Conservation (phyloP, 1,139 yeast genomes). For the Pichia sp. region DNA sequence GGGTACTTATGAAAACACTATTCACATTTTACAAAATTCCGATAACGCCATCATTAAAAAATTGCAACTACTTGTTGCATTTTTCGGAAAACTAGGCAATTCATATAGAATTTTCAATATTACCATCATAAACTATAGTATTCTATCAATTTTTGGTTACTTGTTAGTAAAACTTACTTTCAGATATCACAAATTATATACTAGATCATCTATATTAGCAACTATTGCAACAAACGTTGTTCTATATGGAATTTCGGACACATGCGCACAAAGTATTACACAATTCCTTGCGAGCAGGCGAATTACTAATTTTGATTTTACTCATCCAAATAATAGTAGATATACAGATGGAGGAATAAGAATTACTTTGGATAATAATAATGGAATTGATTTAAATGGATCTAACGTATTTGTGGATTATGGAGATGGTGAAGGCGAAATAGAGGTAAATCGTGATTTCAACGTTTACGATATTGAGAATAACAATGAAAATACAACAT, state of each 20-base stretch:
- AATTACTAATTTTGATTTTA: not conserved
- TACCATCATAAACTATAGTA: slow-evolving; percentile 50
- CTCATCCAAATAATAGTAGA: not conserved
- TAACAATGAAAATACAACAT: too few relatives aligned
- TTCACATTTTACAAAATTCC: not conserved
- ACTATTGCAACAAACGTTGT: slow-evolving; percentile 79
- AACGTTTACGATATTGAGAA: too few relatives aligned
- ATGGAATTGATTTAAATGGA: not conserved
- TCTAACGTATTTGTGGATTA: slow-evolving; percentile 29
- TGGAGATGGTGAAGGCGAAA: slow-evolving; percentile 28
- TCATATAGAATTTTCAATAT: slow-evolving; percentile 24
- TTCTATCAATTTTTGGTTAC: slow-evolving; percentile 43
- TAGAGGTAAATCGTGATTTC: too few relatives aligned
- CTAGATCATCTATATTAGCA: slow-evolving; percentile 61
- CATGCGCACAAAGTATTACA: slow-evolving; percentile 74
- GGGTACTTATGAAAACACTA: slow-evolving; percentile 1
- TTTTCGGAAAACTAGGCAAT: slow-evolving; percentile 8
- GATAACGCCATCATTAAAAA: slow-evolving; percentile 3
- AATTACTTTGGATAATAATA: slow-evolving; percentile 1
- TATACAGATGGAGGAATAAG: not conserved
- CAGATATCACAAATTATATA: slow-evolving; percentile 59
- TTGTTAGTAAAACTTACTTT: slow-evolving; percentile 49
- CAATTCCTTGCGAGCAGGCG: not conserved
- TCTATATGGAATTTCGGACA: slow-evolving; percentile 82
- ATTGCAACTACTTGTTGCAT: not conserved